Base-by-base conservation (phyloP, 305 asterid genomes). In the Rubia tinctorum region DNA sequence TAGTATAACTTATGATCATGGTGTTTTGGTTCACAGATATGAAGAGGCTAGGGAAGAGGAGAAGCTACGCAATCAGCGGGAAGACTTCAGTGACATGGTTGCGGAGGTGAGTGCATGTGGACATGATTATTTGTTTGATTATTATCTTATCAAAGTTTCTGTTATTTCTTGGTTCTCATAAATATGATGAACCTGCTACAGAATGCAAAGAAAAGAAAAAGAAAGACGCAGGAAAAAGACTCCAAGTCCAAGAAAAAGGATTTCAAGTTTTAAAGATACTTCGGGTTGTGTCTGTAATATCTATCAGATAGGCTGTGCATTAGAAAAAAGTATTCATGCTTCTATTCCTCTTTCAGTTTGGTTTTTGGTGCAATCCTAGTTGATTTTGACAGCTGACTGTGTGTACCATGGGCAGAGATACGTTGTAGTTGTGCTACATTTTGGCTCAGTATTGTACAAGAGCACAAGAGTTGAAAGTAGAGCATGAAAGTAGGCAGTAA, bases 11-110 rank as follows among this genome's bases (percentile, higher is more conserved):
- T 17, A 69, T 63, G 71, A 42, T 12, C 68, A 23, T 40, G 23
- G 20, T 59, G 59, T 53, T 53, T 51, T 72, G 30, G 47, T 68
- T 39, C 18, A 64, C 84, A 94, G 99, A 84, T 92, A 95, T 6
- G 98, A 89, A 86, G 99, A 95, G 86, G 99, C 96, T 61, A 87
- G 99, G 84, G 99, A 95, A 84, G 98, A 95, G 87, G 99, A 89
- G 82, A 95, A 92, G 73, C 73, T 86, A 77, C 91, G 96, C 18
- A 95, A 85, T 58, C 96, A 95, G 82, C 84, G 88, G 30, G 98
- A 95, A 89, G 98, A 95, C 83, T 95, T 95, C 86, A 95, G 99
- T 76, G 99, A 95, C 84, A 89, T 95, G 98, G 99, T 95, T 76
- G 99, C 98, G 7, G 99, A 92, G 97, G 99, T 95, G 66, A 18